Percentiles rank a stretch among this genome's conserved stretches.
phyloP scores from a whole-genome alignment of 129 eudicot species.

The Sambucus nigra region DNA sequence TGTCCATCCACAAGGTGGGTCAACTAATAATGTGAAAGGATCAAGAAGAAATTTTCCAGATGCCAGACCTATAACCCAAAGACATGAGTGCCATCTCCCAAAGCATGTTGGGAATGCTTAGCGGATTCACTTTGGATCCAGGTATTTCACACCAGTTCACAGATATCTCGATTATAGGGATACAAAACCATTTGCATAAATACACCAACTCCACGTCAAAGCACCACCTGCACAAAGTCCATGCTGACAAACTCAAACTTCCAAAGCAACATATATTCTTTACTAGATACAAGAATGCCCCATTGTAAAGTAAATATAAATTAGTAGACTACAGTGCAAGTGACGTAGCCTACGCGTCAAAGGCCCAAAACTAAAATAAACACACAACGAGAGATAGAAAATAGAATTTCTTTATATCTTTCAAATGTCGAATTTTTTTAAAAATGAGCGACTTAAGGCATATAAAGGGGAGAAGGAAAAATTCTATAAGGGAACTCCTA shows the following conservation, averaged over 20 bases:
- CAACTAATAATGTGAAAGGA: background rate
- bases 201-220: constrained; percentile 87
- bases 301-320: too few relatives aligned
- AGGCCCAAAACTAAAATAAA: too few relatives aligned
- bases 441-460: too few relatives aligned
- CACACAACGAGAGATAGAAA: too few relatives aligned
- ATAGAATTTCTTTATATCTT: too few relatives aligned
- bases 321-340: too few relatives aligned
- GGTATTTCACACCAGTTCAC: constrained; percentile 96
- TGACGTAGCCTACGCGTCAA: too few relatives aligned
- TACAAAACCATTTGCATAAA: constrained; percentile 61
- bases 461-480: too few relatives aligned
- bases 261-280: too few relatives aligned
- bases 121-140: constrained; percentile 76
- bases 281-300: too few relatives aligned
- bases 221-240: constrained; percentile 73
- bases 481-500: too few relatives aligned
- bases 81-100: constrained; percentile 97
- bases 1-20: background rate
- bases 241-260: background rate
- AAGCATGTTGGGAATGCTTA: constrained; percentile 89
- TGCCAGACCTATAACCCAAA: constrained; percentile 83
- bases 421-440: too few relatives aligned
- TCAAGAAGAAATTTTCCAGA: constrained; percentile 57
- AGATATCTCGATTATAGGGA: constrained; percentile 68